Percentiles rank a stretch among this genome's conserved stretches.
Conservation (phyloP, 73 alveolate species). For the Stentor coeruleus region DNA sequence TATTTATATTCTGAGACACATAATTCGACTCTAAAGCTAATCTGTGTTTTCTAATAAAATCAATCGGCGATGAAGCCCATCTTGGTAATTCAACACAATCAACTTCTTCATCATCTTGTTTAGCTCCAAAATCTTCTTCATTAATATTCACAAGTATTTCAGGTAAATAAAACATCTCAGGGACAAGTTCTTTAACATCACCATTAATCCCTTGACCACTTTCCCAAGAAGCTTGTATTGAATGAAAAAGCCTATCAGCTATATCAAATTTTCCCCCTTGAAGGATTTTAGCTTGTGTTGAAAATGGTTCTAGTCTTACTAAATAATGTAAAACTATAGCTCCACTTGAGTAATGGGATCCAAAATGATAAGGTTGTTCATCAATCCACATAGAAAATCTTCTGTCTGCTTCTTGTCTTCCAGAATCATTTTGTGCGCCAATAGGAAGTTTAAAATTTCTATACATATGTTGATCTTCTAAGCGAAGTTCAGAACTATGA, state of each 20-base stretch:
- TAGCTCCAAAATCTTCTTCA: conserved; percentile 69
- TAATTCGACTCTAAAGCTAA: conserved; percentile 72
- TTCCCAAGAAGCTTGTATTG: conserved; percentile 68
- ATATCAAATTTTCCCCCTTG: conserved; percentile 87
- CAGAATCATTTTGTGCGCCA: conserved; percentile 72
- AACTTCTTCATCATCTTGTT: conserved; percentile 74
- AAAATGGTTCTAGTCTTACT: conserved; percentile 83
- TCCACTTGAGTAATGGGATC: conserved; percentile 94
- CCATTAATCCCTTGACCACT: conserved; percentile 75
- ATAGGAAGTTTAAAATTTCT: conserved; percentile 92
- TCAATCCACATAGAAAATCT: not conserved
- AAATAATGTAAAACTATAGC: conserved; percentile 87
- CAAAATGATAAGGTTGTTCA: conserved; percentile 75
- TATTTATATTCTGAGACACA: conserved; percentile 54
- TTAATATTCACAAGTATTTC: conserved; percentile 66
- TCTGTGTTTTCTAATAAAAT: conserved; percentile 55
- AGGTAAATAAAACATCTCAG: conserved; percentile 93
- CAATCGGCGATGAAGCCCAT: conserved; percentile 78
- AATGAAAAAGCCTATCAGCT: conserved; percentile 86
- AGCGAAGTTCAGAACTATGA: conserved; percentile 37
- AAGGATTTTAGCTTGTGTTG: conserved; percentile 83
- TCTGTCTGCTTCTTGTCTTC: not conserved
- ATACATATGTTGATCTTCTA: conserved; percentile 56
- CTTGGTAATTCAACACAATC: conserved; percentile 69
- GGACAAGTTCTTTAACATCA: conserved; percentile 95